These are phyloP conservation scores for Zygosaccharomyces pseudobailii DNA, from an alignment of 1,139 yeast genomes.

Conservation along the genomic window DNA sequence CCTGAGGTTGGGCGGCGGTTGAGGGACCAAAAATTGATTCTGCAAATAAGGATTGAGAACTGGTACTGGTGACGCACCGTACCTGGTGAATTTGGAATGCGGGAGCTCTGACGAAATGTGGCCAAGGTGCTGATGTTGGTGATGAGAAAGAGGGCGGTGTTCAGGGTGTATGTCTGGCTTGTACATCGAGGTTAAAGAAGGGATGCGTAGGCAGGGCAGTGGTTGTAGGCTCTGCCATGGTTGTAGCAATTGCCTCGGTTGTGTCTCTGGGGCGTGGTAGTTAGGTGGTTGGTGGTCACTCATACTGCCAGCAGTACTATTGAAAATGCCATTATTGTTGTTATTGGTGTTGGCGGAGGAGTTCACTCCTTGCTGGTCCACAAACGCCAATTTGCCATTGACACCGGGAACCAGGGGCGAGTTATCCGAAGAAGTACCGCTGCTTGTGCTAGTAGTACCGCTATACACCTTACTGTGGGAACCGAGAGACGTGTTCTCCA, in stretches of 20 bases:
- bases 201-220: conserved; percentile 3
- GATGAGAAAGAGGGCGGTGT: not conserved
- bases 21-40: not conserved
- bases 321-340: not conserved
- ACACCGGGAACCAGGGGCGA: not conserved
- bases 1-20: not conserved
- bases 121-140: too few relatives aligned
- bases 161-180: conserved; percentile 2
- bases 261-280: not conserved
- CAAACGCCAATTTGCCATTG: not conserved
- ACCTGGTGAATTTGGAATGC: not conserved
- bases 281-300: conserved; percentile 5
- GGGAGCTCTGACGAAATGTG: not conserved
- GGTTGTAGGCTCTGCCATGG: conserved; percentile 1
- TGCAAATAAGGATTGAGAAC: not conserved
- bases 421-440: not conserved
- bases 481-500: conserved; percentile 58
- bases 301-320: conserved; percentile 12
- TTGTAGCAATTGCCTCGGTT: not conserved
- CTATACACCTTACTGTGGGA: conserved; percentile 10
- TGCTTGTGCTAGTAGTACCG: conserved; percentile 1
- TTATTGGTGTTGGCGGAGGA: not conserved
- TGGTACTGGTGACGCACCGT: not conserved
- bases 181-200: conserved; percentile 2
- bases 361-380: not conserved